phyloP scores from a whole-genome alignment of 352 stramenopile species.

The Globisporangium heterothallicum region DNA sequence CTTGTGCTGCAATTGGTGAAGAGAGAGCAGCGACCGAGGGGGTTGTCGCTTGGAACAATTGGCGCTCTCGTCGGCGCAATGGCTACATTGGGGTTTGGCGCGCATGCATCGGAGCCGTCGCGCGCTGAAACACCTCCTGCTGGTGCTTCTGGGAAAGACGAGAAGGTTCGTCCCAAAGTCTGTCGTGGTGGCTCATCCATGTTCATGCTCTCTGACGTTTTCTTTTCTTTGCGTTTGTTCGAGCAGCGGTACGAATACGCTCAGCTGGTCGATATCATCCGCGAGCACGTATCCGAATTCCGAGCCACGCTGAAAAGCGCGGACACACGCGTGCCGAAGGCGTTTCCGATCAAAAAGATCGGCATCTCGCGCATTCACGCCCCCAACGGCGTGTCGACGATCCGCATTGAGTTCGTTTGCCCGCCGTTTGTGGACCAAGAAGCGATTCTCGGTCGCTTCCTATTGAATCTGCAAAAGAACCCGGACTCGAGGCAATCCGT shows the following conservation, averaged over 20 bases:
- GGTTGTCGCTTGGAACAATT: conserved; percentile 22
- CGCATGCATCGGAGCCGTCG: background rate
- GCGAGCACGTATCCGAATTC: conserved; percentile 73
- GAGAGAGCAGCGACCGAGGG: background rate
- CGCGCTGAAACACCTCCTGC: background rate
- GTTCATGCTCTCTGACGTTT: conserved; percentile 1
- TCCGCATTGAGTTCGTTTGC: conserved; percentile 79
- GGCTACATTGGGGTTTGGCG: conserved; percentile 17
- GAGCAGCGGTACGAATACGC: conserved; percentile 55
- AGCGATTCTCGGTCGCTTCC: conserved; percentile 62
- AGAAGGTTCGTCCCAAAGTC: background rate
- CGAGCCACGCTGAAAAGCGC: conserved; percentile 64
- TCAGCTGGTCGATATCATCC: conserved; percentile 61
- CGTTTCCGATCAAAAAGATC: conserved; percentile 80
- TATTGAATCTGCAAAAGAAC: conserved; percentile 45
- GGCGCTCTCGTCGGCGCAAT: conserved; percentile 26
- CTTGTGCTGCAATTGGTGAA: background rate
- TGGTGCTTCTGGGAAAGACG: background rate
- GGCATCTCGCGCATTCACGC: conserved; percentile 71
- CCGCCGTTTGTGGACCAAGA: conserved; percentile 73
- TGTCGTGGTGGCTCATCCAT: background rate
- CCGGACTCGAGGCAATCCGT: conserved; percentile 27
- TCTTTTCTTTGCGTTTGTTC: background rate
- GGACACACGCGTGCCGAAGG: conserved; percentile 67
- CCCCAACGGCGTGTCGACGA: conserved; percentile 77